Conservation (phyloP, 2,329 filamentous ascomycete genomes). For the Aspergillus calidoustus region DNA sequence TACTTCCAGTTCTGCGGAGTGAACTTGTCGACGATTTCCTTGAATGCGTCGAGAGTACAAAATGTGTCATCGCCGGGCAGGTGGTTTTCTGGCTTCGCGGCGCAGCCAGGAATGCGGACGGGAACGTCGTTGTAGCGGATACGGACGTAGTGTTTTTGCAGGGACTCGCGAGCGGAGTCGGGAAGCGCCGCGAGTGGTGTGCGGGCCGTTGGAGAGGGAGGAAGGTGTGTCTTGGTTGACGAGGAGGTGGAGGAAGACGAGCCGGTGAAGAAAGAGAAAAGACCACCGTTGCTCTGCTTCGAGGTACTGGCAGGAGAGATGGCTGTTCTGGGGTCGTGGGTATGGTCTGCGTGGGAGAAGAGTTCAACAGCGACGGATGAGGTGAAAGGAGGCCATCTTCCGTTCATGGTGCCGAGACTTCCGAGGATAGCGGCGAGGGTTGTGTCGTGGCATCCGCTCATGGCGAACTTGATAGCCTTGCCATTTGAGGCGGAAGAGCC, state of each 20-base stretch:
- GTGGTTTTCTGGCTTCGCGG: conserved; percentile 73
- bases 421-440: conserved; percentile 80
- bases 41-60: conserved; percentile 92
- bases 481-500: conserved; percentile 45
- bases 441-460: conserved; percentile 92
- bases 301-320: conserved; percentile 29
- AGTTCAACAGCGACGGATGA: conserved; percentile 90
- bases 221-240: conserved; percentile 17
- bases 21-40: conserved; percentile 86
- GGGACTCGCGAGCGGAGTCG: conserved; percentile 31
- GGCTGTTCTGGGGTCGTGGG: conserved; percentile 6
- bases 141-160: conserved; percentile 79
- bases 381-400: conserved; percentile 89
- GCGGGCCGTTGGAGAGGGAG: conserved; percentile 40
- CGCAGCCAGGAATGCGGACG: conserved; percentile 81
- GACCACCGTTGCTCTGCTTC: conserved; percentile 30
- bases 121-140: conserved; percentile 88
- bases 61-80: conserved; percentile 84
- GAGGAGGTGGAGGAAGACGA: conserved; percentile 22
- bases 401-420: conserved; percentile 77
- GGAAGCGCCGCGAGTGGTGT: conserved; percentile 36
- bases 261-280: conserved; percentile 39
- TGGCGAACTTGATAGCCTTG: conserved; percentile 67
- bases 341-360: conserved; percentile 58
- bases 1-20: conserved; percentile 79